phyloP scores from a whole-genome alignment of 192 early-diverging fungal genomes.

The Coemansia sp. region DNA sequence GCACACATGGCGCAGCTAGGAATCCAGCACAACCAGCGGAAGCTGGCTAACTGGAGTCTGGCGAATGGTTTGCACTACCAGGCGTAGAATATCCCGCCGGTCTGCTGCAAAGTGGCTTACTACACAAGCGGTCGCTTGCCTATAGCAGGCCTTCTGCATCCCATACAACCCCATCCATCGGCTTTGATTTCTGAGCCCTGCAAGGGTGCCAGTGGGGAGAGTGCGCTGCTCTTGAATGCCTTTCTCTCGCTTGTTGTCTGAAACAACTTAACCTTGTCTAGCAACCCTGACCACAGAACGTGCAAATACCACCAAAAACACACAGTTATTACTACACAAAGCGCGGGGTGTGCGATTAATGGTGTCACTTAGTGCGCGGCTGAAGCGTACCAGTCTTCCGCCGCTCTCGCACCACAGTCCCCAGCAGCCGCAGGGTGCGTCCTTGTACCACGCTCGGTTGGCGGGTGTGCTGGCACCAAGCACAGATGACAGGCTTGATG shows the following conservation, averaged over 20 bases:
- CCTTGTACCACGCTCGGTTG: slow-evolving; percentile 4
- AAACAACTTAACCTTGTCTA: no score
- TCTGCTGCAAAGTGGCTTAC: neutral
- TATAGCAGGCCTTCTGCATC: neutral
- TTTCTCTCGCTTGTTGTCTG: slow-evolving; percentile 1
- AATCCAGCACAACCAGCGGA: neutral
- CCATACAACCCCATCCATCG: neutral
- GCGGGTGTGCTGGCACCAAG: slow-evolving; percentile 2
- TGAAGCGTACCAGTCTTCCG: slow-evolving; percentile 26
- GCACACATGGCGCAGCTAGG: neutral
- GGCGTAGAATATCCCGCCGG: neutral
- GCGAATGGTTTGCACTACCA: neutral
- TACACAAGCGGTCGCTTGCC: neutral
- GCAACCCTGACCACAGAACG: neutral
- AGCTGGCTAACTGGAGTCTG: no score
- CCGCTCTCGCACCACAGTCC: slow-evolving; percentile 13
- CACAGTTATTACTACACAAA: neutral
- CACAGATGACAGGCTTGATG: neutral
- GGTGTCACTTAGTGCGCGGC: slow-evolving; percentile 28
- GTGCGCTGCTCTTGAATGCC: neutral
- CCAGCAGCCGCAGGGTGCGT: neutral
- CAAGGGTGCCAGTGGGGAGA: neutral
- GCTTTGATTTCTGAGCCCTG: neutral
- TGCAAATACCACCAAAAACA: neutral
- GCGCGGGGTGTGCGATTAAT: slow-evolving; percentile 2